Percentiles rank a stretch among this genome's conserved stretches.
Evolutionary conservation across 2,329 filamentous ascomycete species (phyloP).

Genomic region (Clonostachys byssicola): DNA sequence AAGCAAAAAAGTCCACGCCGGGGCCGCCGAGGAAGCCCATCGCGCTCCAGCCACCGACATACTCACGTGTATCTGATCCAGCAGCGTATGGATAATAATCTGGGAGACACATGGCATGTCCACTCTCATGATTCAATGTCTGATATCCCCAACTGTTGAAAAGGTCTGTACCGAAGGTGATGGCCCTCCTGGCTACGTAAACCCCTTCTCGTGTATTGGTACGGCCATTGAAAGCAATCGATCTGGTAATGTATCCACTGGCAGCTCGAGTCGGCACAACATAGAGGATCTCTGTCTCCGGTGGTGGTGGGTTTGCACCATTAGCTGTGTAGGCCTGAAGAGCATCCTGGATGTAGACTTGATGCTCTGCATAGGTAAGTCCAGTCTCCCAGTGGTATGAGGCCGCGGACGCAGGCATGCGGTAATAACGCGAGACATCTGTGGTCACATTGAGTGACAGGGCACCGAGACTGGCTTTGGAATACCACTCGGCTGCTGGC

Average conservation of each 20-base stretch:
- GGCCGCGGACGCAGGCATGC: constrained; percentile 12
- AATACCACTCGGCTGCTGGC: constrained; percentile 6
- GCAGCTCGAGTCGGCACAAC: constrained; percentile 12
- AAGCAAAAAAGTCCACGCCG: constrained; percentile 27
- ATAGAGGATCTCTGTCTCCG: constrained; percentile 16
- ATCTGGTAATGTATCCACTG: background rate
- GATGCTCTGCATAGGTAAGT: background rate
- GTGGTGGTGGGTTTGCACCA: background rate
- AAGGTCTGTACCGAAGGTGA: constrained; percentile 23
- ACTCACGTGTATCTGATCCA: constrained; percentile 14
- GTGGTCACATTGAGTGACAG: constrained; percentile 13
- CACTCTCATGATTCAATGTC: constrained; percentile 29
- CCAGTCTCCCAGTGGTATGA: background rate
- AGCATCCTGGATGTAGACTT: background rate
- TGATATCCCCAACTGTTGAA: constrained; percentile 23
- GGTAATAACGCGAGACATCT: constrained; percentile 12
- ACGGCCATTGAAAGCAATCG: background rate
- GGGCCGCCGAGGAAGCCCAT: constrained; percentile 27
- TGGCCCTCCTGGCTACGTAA: constrained; percentile 17
- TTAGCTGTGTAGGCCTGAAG: background rate
- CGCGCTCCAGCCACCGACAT: constrained; percentile 27
- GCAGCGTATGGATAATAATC: constrained; percentile 25
- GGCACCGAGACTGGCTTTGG: background rate
- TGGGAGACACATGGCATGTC: constrained; percentile 29
- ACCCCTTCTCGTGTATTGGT: background rate